These are phyloP conservation scores for Akanthomyces lecanii DNA, from an alignment of 2,329 filamentous ascomycete genomes.

Conservation along the genomic window DNA sequence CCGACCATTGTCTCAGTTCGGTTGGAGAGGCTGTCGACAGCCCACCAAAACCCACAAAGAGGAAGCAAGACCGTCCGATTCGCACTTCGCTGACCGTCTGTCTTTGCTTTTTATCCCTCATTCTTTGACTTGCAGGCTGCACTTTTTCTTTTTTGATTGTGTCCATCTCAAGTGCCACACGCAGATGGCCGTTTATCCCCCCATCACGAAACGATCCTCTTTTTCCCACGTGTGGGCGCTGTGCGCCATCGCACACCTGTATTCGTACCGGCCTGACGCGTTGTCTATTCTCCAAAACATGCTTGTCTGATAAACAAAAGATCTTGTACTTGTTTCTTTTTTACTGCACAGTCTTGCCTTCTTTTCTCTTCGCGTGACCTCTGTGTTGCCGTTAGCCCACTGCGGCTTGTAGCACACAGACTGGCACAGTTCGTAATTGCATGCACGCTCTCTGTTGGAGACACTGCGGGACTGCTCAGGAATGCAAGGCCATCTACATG, in stretches of 20 bases:
- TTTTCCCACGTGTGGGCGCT: conserved; percentile 8
- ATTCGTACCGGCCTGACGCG: background rate
- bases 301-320: background rate
- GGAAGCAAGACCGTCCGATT: background rate
- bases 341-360: background rate
- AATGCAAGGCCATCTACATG: conserved; percentile 6
- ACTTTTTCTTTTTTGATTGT: conserved; percentile 7
- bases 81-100: background rate
- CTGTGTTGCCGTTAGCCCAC: background rate
- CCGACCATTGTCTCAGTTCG: conserved; percentile 1
- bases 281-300: background rate
- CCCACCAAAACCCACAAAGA: background rate
- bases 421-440: background rate
- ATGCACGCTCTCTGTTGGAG: background rate
- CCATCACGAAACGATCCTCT: background rate
- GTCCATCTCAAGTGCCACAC: background rate
- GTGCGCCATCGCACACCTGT: background rate
- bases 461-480: background rate
- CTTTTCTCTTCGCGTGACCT: background rate
- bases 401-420: background rate
- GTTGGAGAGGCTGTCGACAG: background rate
- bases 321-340: background rate
- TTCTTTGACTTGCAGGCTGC: background rate
- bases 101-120: background rate
- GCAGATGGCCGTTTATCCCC: background rate